Evolutionary conservation across 768 basidiomycete genomes (phyloP), one percentile per base, ranked within the genome.

Genomic region (Obba rivulosa): DNA sequence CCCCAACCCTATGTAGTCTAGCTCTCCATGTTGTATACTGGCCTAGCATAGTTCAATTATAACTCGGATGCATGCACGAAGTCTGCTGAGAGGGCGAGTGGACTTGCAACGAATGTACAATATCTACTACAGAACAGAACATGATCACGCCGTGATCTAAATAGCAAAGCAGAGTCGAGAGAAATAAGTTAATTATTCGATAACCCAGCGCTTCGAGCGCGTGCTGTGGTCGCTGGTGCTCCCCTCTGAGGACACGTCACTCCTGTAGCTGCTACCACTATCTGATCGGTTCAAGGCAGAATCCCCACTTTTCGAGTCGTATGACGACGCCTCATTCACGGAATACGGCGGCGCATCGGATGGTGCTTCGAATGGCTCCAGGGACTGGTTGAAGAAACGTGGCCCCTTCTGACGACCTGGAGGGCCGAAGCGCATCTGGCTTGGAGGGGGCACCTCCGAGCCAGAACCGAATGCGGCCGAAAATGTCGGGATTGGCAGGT

Each of bases 401-500:
- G 79, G 76, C 8, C 75, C 79, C 54, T 67, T 56, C 50, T 57
- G 65, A 38, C 57, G 54, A 7, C 28, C 28, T 5, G 28, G 28
- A 64, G 65, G 55, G 8, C 57, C 59, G 61, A 67, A 72, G 25
- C 49, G 43, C 68, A 62, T 71, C 45, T 73, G 68, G 40, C 60
- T 60, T 9, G 70, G 70, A 4, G 63, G 60, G 16, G 69, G 67
- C 16, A 66, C 61, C 40, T 72, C 66, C 14, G 60, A 48, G 41
- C 64, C 68, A 20, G 62, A 50, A 11, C 68, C 65, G 54, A 69
- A 67, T 10, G 65, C 50, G 25, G 45, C 67, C 3, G 78, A 71
- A 63, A 74, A 85, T 1, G 81, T 80, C 4, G 81, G 80, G 49
- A 82, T 65, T 10, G 74, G 71, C 44, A 68, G 63, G 43, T 76